These are phyloP conservation scores for Hypoxylon perforatum DNA, from an alignment of 495 filamentous ascomycete species.

Conservation along the genomic window DNA sequence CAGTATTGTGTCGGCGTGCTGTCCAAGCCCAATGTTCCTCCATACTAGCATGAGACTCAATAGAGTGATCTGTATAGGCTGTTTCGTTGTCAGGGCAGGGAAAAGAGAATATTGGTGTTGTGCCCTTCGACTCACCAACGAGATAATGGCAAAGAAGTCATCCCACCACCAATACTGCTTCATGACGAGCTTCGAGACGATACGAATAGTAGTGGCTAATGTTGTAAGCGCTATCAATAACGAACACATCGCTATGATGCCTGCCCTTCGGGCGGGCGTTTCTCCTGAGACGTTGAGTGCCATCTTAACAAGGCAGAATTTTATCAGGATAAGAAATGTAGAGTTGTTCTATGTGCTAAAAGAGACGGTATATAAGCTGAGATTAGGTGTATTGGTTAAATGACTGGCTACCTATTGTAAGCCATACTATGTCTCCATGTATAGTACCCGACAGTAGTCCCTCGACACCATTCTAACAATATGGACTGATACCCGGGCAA, in stretches of 20 bases:
- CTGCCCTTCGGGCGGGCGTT: slow-evolving; percentile 18
- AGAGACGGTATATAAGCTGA: too few relatives aligned
- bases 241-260: slow-evolving; percentile 16
- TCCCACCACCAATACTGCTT: slow-evolving; percentile 24
- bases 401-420: too few relatives aligned
- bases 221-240: slow-evolving; percentile 16
- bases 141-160: slow-evolving; percentile 22
- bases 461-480: too few relatives aligned
- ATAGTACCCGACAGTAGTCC: too few relatives aligned
- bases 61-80: slow-evolving; percentile 30
- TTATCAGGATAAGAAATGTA: neutral
- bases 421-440: too few relatives aligned
- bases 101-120: neutral
- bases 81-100: slow-evolving; percentile 28
- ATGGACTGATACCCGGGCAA: too few relatives aligned
- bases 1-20: slow-evolving; percentile 10
- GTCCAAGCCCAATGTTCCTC: slow-evolving; percentile 20
- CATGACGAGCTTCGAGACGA: slow-evolving; percentile 10
- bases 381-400: too few relatives aligned
- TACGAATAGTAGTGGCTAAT: neutral
- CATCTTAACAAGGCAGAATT: slow-evolving; percentile 2
- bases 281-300: slow-evolving; percentile 21
- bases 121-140: slow-evolving; percentile 10
- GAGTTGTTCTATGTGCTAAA: too few relatives aligned
- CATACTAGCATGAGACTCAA: slow-evolving; percentile 6